Base-by-base conservation (phyloP, 768 basidiomycete species). In the Lentinus brumalis region DNA sequence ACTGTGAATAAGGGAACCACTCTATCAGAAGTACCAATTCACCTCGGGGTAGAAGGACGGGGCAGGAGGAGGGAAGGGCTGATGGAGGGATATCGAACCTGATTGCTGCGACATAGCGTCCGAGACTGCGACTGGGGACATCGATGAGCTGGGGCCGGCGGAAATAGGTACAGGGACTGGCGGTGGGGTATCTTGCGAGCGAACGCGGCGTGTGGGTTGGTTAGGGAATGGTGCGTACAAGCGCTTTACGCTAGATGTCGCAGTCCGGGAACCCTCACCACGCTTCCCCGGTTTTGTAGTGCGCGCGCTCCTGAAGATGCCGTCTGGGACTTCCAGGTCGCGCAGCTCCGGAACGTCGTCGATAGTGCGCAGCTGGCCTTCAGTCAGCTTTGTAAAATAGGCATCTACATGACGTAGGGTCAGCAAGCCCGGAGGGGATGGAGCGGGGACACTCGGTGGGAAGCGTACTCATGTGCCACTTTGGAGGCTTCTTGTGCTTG, bases 401-500 rank as follows among this genome's bases (percentile, higher is more conserved):
- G 91, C 89, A 71, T 89, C 91, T 92, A 73, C 21, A 57, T 29
- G 51, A 64, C 57, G 61, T 53, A 66, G 66, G 56, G 53, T 56
- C 47, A 45, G 40, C 51, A 54, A 54, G 32, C 40, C 41, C 26
- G 29, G 16, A 38, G 44, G 42, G 41, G 50, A 18, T 30, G 46
- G 38, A 15, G 38, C 32, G 21, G 53, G 46, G 41, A 51, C n/a
- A 45, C 51, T 15, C 61, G 26, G 61, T 56, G 59, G 59, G 62
- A 45, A 42, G 26, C 86, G 71, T 70, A 92, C 91, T 92, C 44
- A 93, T 78, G 71, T 92, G 91, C 91, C 90, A 92, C 75, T 93
- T 93, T 50, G 87, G 81, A 4, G 69, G 68, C 56, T 69, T 68
- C 62, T 66, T 69, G 52, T 62, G 65, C 46, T 66, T 65, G 47